Base-by-base conservation (phyloP, 176 grass and related monocot species). In the Stipa capillata region DNA sequence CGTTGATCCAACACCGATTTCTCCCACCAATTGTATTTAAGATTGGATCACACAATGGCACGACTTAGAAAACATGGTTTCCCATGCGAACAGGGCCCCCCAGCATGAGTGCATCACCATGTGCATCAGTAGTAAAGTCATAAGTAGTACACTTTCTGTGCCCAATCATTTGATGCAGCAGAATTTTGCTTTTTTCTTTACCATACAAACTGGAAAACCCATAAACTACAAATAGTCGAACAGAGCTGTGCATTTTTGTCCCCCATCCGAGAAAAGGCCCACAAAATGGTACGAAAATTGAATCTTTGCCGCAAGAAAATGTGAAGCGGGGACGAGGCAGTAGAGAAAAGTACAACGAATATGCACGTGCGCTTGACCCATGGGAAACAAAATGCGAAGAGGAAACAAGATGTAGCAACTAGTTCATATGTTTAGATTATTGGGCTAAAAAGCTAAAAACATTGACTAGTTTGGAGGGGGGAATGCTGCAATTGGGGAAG, bases 91-190 rank as follows among this genome's bases (percentile, higher is more conserved):
- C 49, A 88, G 80, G 67, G n/a, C 74, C 59, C 81, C 80, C 74
- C 31, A 16, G 25, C 24, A 67, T 31, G 41, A 8, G 41, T 6
- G 42, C 25, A 25, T 28, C 35, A 36, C 59, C 71, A 76, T 21
- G 28, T 32, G 57, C 57, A 48, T 17, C 49, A 80, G n/a, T 75
- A 28, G 25, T 73, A 57, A 52, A 87, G 58, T 87, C 55, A 47
- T 77, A 15, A 73, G 68, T 54, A 80, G 68, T 79, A 88, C 81
- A 79, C 69, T n/a, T n/a, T n/a, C n/a, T n/a, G n/a, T 52, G 67
- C 81, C 72, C 76, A 89, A 85, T 85, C 87, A 85, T 89, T 85
- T 85, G 76, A 47, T 5, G 69, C 27, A 18, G 82, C 32, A 76
- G 45, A 76, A 80, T 73, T 82, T 61, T 14, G 27, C 14, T 24